Evolutionary conservation across 192 early-diverging fungal species (phyloP).

Genomic region (Powellomyces hirtus): DNA sequence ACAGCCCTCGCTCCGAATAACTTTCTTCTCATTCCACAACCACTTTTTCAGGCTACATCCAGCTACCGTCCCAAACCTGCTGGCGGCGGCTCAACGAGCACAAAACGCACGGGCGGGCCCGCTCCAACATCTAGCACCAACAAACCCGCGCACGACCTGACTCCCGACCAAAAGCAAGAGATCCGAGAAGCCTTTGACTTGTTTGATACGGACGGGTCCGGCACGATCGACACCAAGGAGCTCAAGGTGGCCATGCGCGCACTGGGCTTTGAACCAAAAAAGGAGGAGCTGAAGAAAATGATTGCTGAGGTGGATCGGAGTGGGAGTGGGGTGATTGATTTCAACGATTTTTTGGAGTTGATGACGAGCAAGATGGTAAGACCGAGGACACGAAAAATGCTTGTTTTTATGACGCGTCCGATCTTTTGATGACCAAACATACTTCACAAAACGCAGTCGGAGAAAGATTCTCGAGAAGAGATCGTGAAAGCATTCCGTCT

Average conservation of each 20-base stretch:
- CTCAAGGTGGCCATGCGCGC: constrained; percentile 68
- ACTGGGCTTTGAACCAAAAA: constrained; percentile 57
- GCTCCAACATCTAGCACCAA: background rate
- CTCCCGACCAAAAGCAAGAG: constrained; percentile 66
- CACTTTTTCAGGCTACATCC: constrained; percentile 8
- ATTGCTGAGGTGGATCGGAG: constrained; percentile 57
- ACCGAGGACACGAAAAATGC: background rate
- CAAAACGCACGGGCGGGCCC: background rate
- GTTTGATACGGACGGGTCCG: constrained; percentile 65
- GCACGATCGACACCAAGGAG: constrained; percentile 65
- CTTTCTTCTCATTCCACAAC: no score
- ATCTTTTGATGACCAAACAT: no score
- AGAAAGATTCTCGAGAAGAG: constrained; percentile 67
- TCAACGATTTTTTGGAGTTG: constrained; percentile 69
- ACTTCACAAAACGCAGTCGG: no score
- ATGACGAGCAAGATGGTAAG: constrained; percentile 67
- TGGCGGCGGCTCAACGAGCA: background rate
- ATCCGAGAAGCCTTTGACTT: constrained; percentile 64
- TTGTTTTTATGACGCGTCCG: no score
- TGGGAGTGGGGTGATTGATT: constrained; percentile 60
- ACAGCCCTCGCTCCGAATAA: no score
- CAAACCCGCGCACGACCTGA: constrained; percentile 31
- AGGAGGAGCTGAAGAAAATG: constrained; percentile 56
- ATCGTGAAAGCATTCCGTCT: constrained; percentile 73
- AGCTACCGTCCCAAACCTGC: background rate